Conservation (phyloP, 2,329 filamentous ascomycete genomes). For the Fusarium guadeloupense region DNA sequence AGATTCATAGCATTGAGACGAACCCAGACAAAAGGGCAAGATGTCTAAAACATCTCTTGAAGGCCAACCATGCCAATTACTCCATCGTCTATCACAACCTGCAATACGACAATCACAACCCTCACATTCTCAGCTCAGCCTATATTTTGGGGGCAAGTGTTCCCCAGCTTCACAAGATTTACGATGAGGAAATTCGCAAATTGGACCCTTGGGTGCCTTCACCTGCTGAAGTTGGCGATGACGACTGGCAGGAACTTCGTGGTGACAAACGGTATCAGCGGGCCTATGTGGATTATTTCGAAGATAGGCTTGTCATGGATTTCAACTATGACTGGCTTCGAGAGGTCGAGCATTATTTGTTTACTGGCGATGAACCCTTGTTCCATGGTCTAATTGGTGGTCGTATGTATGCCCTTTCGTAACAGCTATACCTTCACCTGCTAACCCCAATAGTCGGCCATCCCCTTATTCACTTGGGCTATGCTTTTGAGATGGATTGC, state of each 20-base stretch:
- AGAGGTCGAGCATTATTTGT: conserved; percentile 79
- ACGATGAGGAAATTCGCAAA: conserved; percentile 76
- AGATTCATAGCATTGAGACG: conserved; percentile 82
- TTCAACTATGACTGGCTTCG: conserved; percentile 86
- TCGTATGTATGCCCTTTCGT: conserved; percentile 61
- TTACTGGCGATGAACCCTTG: conserved; percentile 77
- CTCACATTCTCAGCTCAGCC: conserved; percentile 83
- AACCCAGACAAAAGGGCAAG: conserved; percentile 80
- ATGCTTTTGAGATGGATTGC: conserved; percentile 87
- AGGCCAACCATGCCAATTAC: conserved; percentile 91
- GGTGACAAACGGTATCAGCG: conserved; percentile 85
- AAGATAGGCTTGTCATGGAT: conserved; percentile 81
- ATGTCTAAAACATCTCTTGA: conserved; percentile 88
- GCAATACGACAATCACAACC: conserved; percentile 82
- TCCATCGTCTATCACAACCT: conserved; percentile 81
- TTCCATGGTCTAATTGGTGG: conserved; percentile 83
- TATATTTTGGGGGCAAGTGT: conserved; percentile 83
- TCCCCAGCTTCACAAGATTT: conserved; percentile 79
- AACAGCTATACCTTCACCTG: neutral
- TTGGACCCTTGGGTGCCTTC: conserved; percentile 86
- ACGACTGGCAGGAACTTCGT: conserved; percentile 88
- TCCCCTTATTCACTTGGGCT: conserved; percentile 93
- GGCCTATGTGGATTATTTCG: conserved; percentile 93
- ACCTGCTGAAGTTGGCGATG: conserved; percentile 81
- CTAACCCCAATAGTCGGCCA: conserved; percentile 73